A percentile compares a stretch with the other conserved stretches of the same genome.
phyloP scores from a whole-genome alignment of 805 yeast genomes.

The Isabelozyma rhagii region DNA sequence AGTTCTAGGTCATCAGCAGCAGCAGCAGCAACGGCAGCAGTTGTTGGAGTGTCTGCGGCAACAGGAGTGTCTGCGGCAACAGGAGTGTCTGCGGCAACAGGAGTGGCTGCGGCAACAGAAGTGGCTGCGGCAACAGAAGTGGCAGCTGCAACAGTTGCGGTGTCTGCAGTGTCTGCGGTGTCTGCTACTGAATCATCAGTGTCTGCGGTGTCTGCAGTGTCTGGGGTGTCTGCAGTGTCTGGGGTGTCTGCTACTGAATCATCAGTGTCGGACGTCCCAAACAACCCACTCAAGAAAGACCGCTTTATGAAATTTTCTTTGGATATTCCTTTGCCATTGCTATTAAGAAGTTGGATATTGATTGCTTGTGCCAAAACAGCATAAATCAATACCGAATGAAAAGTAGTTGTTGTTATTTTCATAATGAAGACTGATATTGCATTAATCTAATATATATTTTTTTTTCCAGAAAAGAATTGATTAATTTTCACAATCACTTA shows the following conservation, averaged over 20 bases:
- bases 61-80: conserved; percentile 1
- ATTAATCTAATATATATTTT: too few species aligned
- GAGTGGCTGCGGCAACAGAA: neutral
- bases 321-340: conserved; percentile 1
- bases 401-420: conserved; percentile 21
- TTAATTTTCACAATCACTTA: neutral
- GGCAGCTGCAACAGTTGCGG: conserved; percentile 1
- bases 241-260: neutral
- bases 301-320: conserved; percentile 4
- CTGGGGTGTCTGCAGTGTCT: neutral
- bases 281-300: conserved; percentile 2
- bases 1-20: neutral
- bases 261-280: neutral
- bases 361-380: conserved; percentile 17
- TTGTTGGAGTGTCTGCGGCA: neutral
- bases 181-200: neutral
- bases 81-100: neutral
- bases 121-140: conserved; percentile 1
- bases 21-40: neutral
- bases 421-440: conserved; percentile 7
- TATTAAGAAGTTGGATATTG: conserved; percentile 4
- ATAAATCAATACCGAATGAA: conserved; percentile 20
- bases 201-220: neutral
- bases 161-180: neutral
- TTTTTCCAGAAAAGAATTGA: neutral